phyloP scores from a whole-genome alignment of 345 rosid species.

The Draba incana region DNA sequence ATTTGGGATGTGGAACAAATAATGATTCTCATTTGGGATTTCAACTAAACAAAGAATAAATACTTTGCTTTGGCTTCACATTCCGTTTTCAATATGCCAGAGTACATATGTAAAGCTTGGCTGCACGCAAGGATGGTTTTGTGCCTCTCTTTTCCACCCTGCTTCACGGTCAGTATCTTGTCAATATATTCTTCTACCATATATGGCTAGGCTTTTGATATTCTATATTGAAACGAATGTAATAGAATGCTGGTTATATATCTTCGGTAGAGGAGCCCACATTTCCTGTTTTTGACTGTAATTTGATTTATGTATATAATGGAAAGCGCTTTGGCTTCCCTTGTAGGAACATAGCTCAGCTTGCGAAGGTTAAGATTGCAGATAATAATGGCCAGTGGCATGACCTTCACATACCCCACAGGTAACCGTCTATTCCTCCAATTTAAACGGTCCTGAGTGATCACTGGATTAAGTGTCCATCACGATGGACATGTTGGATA shows the following conservation, averaged over 20 bases:
- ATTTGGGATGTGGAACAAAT: too few species aligned
- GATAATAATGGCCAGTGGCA: conserved; percentile 67
- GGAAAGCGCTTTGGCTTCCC: conserved; percentile 23
- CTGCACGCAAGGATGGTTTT: conserved; percentile 93
- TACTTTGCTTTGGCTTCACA: conserved; percentile 26
- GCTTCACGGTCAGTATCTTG: conserved; percentile 33
- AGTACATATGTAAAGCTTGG: conserved; percentile 81
- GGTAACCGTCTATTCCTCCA: conserved; percentile 34
- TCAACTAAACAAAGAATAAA: not conserved
- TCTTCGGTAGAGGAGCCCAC: too few species aligned
- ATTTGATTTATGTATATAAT: too few species aligned
- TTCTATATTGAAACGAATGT: too few species aligned
- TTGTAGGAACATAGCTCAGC: conserved; percentile 83
- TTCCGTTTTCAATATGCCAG: conserved; percentile 36
- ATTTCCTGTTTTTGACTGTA: too few species aligned
- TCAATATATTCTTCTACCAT: too few species aligned
- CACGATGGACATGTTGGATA: conserved; percentile 28
- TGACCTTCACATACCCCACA: conserved; percentile 67
- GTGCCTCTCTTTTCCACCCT: conserved; percentile 67
- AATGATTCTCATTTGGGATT: not conserved
- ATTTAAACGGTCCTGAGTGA: conserved; percentile 14
- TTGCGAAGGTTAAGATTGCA: conserved; percentile 81
- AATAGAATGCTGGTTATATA: too few species aligned
- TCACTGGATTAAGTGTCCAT: conserved; percentile 3
- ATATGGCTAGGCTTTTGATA: too few species aligned